Conservation (phyloP, 2,329 filamentous ascomycete genomes). For the Colletotrichum echinochloae region DNA sequence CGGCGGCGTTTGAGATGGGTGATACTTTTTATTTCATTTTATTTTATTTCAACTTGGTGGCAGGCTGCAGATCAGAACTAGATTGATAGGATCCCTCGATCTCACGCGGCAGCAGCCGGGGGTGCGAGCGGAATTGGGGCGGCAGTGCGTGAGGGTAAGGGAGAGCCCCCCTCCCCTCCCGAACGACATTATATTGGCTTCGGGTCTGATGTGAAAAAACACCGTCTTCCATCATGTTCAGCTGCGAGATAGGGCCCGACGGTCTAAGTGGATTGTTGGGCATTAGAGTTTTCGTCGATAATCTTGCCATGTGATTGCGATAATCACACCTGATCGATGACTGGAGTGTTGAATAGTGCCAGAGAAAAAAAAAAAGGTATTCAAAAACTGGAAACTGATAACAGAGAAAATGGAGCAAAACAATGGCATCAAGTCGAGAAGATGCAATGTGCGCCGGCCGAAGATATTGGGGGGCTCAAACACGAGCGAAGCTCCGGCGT, state of each 20-base stretch:
- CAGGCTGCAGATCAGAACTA: neutral
- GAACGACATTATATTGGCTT: neutral
- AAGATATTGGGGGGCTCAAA: no score
- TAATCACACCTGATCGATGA: neutral
- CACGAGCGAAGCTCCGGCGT: neutral
- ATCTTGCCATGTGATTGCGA: neutral
- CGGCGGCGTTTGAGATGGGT: neutral
- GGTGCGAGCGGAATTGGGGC: neutral
- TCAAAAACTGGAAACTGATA: neutral
- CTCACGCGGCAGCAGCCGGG: neutral
- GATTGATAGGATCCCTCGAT: neutral
- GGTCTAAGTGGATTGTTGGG: no score
- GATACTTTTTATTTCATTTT: neutral
- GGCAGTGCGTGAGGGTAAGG: no score
- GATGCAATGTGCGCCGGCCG: neutral
- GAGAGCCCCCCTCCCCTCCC: neutral
- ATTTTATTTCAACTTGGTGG: no score
- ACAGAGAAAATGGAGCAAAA: no score
- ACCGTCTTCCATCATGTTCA: neutral
- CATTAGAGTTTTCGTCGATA: neutral
- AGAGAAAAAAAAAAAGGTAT: neutral
- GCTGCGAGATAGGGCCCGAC: neutral
- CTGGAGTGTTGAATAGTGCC: neutral
- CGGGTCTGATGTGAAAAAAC: neutral
- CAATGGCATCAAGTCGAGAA: neutral